phyloP scores from a whole-genome alignment of 2,329 filamentous ascomycete species.

The Drechslerella coelobrocha region DNA sequence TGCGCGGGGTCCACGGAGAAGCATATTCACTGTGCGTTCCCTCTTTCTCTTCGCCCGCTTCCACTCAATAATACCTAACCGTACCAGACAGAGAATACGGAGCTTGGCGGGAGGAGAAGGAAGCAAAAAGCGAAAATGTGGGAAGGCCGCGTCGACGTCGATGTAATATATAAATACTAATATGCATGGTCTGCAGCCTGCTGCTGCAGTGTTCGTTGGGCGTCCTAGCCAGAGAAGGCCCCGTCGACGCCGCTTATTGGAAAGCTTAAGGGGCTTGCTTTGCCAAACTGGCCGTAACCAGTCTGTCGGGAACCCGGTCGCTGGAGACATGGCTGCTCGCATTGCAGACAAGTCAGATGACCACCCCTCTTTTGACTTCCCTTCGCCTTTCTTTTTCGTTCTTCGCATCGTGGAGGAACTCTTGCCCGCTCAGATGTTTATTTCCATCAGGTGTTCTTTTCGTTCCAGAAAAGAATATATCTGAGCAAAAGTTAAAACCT shows the following conservation, averaged over 20 bases:
- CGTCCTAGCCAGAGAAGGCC: conserved; percentile 1
- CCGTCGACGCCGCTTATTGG: conserved; percentile 39
- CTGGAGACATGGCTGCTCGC: conserved; percentile 37
- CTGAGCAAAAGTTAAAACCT: too few relatives aligned
- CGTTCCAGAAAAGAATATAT: too few relatives aligned
- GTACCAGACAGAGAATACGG: neutral
- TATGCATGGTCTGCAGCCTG: conserved; percentile 5
- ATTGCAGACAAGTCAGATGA: conserved; percentile 48
- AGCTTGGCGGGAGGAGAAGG: conserved; percentile 10
- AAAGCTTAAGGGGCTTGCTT: conserved; percentile 28
- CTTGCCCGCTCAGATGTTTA: conserved; percentile 5
- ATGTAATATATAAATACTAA: neutral
- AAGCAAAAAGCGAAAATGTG: conserved; percentile 4
- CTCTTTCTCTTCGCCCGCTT: conserved; percentile 9
- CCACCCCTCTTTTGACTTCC: conserved; percentile 33
- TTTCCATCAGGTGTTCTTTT: neutral
- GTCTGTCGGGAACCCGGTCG: conserved; percentile 43
- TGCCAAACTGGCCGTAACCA: conserved; percentile 49
- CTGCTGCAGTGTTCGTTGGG: conserved; percentile 3
- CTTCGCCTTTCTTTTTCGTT: neutral
- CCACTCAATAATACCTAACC: neutral
- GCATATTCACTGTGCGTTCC: conserved; percentile 25
- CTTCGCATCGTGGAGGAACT: neutral
- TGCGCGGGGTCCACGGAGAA: conserved; percentile 34
- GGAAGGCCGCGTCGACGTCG: neutral